phyloP scores from a whole-genome alignment of 208 protist species.

The Kentomonas sorsogonicus region DNA sequence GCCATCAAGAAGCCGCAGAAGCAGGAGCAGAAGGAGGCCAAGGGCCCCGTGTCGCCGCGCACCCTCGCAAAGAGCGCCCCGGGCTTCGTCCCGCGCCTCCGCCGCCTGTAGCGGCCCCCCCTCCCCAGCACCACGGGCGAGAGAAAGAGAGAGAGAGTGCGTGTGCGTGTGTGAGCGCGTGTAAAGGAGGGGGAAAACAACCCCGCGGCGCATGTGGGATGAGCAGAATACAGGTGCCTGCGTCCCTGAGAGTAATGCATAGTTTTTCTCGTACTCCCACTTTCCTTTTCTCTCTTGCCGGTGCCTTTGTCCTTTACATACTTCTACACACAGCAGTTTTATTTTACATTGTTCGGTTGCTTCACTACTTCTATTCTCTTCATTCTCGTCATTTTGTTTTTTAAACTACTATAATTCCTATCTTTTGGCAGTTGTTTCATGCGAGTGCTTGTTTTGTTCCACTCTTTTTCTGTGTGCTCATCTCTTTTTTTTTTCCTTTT shows the following conservation, averaged over 20 bases:
- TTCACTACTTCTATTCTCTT: background rate
- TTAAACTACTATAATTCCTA: background rate
- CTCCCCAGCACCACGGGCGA: too few relatives aligned
- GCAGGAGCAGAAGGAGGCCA: constrained; percentile 48
- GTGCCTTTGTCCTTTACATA: background rate
- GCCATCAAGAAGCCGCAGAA: constrained; percentile 86
- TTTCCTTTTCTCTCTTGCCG: background rate
- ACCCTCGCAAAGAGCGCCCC: constrained; percentile 56
- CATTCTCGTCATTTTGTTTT: background rate
- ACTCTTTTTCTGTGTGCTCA: too few relatives aligned
- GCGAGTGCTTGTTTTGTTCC: too few relatives aligned
- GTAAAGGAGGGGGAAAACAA: background rate
- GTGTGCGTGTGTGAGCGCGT: background rate
- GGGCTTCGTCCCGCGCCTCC: constrained; percentile 62
- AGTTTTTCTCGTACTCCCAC: background rate
- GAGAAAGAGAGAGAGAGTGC: background rate
- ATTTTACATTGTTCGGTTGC: background rate
- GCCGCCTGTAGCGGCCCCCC: constrained; percentile 63
- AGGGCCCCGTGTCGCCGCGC: constrained; percentile 61
- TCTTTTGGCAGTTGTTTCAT: too few relatives aligned
- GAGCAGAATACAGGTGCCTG: background rate
- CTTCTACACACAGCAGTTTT: background rate
- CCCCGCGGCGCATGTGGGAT: background rate
- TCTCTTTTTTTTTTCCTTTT: background rate
- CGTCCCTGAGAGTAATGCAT: background rate